phyloP scores from a whole-genome alignment of 2,329 filamentous ascomycete genomes.

The Cercospora sp. region DNA sequence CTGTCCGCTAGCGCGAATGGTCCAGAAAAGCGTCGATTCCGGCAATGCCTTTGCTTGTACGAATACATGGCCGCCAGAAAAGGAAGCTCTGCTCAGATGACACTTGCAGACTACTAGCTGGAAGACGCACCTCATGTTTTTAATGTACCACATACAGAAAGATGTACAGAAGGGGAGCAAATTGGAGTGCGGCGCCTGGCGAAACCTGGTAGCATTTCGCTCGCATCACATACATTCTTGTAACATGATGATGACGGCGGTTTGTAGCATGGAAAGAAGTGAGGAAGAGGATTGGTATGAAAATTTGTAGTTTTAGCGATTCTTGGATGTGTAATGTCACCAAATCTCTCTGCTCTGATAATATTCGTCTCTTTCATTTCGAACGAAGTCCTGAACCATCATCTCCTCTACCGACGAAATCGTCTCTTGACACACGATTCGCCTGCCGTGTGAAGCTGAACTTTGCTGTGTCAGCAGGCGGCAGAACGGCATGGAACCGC shows the following conservation, averaged over 20 bases:
- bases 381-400: too few species aligned
- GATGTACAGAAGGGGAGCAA: slow-evolving; percentile 10
- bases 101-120: not conserved
- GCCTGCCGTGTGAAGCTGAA: not conserved
- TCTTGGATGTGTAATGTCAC: slow-evolving; percentile 21
- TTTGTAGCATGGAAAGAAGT: slow-evolving; percentile 8
- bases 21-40: slow-evolving; percentile 26
- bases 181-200: slow-evolving; percentile 15
- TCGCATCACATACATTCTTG: not conserved
- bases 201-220: slow-evolving; percentile 8
- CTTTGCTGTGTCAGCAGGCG: not conserved
- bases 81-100: slow-evolving; percentile 2
- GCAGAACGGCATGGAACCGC: not conserved
- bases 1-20: slow-evolving; percentile 18
- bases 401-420: too few species aligned
- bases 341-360: slow-evolving; percentile 15
- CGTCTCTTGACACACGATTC: too few species aligned
- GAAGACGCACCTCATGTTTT: slow-evolving; percentile 16
- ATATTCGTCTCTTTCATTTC: not conserved
- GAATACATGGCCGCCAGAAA: not conserved
- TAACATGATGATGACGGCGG: slow-evolving; percentile 9
- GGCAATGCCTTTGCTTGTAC: slow-evolving; percentile 11
- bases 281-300: slow-evolving; percentile 5
- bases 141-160: slow-evolving; percentile 14
- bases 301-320: slow-evolving; percentile 18